Base-by-base conservation (phyloP, 345 rosid species). In the Sisymbrium irio region DNA sequence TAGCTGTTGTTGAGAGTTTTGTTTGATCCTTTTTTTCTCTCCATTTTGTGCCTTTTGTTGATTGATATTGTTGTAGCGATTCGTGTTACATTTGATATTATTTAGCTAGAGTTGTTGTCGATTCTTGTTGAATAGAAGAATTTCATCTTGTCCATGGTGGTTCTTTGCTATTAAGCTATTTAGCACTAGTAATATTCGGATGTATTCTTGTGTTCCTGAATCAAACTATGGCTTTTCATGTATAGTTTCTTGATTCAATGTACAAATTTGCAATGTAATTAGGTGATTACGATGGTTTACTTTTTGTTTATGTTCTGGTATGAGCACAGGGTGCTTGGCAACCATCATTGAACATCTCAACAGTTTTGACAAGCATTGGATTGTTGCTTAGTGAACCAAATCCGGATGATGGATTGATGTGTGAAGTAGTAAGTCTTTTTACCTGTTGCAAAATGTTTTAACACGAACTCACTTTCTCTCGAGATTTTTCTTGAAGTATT, bases 321-420 rank as follows among this genome's bases (percentile, higher is more conserved):
- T 41, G 53, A 67, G 62, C 81, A 88, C 83, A 92, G 96, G 95
- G 98, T 25, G 90, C 94, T 15, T 88, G 95, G 98, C 96, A 90
- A 69, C 96, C 96, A 28, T 92, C 98, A 3, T 57, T 90, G 83
- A 92, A 92, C 62, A 85, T 92, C 71, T 92, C 96, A 13, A 87
- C 93, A 4, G 91, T 88, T 44, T 71, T 92, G 44, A 85, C 78
- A 11, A 92, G 95, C 73, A 84, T 92, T 15, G 78, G 95, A 46
- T 74, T 92, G 76, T 74, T 90, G 67, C 78, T 92, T 12, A 78
- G 83, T 57, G 98, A 90, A 79, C 98, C 96, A 19, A 87, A 92
- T 68, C 93, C 95, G 0, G 96, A 88, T 78, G 98, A 88, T 47
- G 96, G 95, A 3, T 84, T 92, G 60, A 88, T 90, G 96, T 71